These are phyloP conservation scores for Phlyctochytrium bullatum DNA, from an alignment of 192 early-diverging fungal genomes.

Conservation along the genomic window DNA sequence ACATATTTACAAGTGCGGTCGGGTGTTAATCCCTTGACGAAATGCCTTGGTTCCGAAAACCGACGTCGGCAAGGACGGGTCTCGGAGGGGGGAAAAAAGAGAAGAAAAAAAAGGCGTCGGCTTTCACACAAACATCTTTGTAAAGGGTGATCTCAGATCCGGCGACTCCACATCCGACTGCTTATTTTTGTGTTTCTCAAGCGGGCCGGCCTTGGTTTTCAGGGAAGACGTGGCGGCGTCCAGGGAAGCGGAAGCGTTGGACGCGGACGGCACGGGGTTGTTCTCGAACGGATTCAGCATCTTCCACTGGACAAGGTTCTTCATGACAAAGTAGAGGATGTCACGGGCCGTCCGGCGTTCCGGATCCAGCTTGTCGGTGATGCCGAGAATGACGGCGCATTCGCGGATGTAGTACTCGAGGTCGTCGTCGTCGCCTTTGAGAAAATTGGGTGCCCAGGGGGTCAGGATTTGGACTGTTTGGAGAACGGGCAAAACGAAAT, in stretches of 20 bases:
- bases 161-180: not conserved
- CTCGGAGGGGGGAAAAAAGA: no score
- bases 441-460: not conserved
- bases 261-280: no score
- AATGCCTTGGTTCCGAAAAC: no score
- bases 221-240: no score
- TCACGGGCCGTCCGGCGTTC: constrained; percentile 41
- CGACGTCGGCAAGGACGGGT: no score
- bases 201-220: no score
- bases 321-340: constrained; percentile 48
- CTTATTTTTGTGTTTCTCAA: not conserved
- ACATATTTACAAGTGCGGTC: no score
- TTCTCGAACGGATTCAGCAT: constrained; percentile 31
- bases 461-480: not conserved
- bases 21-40: no score
- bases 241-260: no score
- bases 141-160: no score
- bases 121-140: no score
- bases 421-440: constrained; percentile 47
- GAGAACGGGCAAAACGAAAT: not conserved
- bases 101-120: no score
- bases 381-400: constrained; percentile 49
- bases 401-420: constrained; percentile 59
- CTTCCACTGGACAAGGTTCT: constrained; percentile 52
- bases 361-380: constrained; percentile 45